Evolutionary conservation across 129 eudicot genomes (phyloP).

Genomic region (Tanacetum coccineum): DNA sequence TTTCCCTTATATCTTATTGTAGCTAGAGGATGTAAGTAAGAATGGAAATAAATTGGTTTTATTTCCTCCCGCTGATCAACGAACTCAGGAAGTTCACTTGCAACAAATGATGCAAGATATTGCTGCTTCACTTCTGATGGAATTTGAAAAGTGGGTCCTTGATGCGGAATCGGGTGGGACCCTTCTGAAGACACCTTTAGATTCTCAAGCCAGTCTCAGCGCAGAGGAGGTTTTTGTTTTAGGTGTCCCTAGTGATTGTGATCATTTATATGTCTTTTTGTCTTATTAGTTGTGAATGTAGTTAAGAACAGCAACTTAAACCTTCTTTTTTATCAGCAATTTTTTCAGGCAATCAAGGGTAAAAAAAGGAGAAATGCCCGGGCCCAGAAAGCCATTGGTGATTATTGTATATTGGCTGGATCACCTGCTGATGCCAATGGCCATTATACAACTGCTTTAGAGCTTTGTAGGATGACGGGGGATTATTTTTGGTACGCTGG

Average conservation of each 20-base stretch:
- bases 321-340: slow-evolving; percentile 29
- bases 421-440: slow-evolving; percentile 93
- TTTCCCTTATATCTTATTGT: slow-evolving; percentile 27
- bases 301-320: slow-evolving; percentile 20
- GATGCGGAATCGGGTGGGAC: slow-evolving; percentile 85
- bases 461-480: slow-evolving; percentile 81
- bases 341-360: slow-evolving; percentile 76
- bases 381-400: slow-evolving; percentile 94
- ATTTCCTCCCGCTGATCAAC: slow-evolving; percentile 93
- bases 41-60: slow-evolving; percentile 59
- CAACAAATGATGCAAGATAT: slow-evolving; percentile 97
- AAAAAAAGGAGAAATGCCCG: slow-evolving; percentile 89
- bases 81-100: slow-evolving; percentile 83
- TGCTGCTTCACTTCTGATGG: slow-evolving; percentile 96
- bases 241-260: slow-evolving; percentile 69
- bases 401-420: slow-evolving; percentile 90
- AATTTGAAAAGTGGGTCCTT: slow-evolving; percentile 88
- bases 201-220: slow-evolving; percentile 98
- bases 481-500: slow-evolving; percentile 99
- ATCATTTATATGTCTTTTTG: slow-evolving; percentile 16
- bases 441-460: slow-evolving; percentile 81
- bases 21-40: slow-evolving; percentile 70
- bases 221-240: slow-evolving; percentile 99
- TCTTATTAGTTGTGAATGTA: neutral
- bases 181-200: slow-evolving; percentile 93